These are phyloP conservation scores for Lachnellula subtilissima DNA, from an alignment of 2,329 filamentous ascomycete species.

Conservation along the genomic window DNA sequence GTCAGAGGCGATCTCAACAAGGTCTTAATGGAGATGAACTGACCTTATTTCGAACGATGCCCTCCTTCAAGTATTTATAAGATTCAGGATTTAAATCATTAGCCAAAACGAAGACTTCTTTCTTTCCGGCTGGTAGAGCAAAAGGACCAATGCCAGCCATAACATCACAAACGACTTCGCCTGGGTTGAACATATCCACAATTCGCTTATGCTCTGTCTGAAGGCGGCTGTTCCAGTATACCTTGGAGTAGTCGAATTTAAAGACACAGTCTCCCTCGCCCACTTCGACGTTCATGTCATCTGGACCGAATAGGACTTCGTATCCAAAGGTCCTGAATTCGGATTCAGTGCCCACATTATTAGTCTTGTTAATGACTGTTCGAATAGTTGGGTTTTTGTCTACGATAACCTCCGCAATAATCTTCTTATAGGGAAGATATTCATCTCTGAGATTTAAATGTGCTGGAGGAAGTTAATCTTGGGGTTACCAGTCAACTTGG, in stretches of 20 bases:
- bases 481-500: neutral
- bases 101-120: constrained; percentile 87
- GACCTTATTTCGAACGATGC: constrained; percentile 76
- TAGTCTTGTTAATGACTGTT: constrained; percentile 94
- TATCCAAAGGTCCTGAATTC: constrained; percentile 90
- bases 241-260: constrained; percentile 88
- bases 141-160: constrained; percentile 98
- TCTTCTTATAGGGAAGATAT: constrained; percentile 77
- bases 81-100: constrained; percentile 96
- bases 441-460: constrained; percentile 84
- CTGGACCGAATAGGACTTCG: constrained; percentile 77
- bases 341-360: constrained; percentile 79
- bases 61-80: constrained; percentile 65
- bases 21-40: constrained; percentile 9
- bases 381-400: constrained; percentile 81
- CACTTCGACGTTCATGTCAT: constrained; percentile 79
- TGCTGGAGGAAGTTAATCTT: constrained; percentile 42
- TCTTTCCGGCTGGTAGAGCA: constrained; percentile 84
- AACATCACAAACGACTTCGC: constrained; percentile 89
- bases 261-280: constrained; percentile 83
- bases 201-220: constrained; percentile 84
- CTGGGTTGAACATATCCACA: constrained; percentile 68
- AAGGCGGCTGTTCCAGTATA: constrained; percentile 96
- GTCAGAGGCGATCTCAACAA: constrained; percentile 17
- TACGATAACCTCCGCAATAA: constrained; percentile 79